Evolutionary conservation across 371 early-diverging fungal genomes (phyloP).

Genomic region (Mucor circinelloides): DNA sequence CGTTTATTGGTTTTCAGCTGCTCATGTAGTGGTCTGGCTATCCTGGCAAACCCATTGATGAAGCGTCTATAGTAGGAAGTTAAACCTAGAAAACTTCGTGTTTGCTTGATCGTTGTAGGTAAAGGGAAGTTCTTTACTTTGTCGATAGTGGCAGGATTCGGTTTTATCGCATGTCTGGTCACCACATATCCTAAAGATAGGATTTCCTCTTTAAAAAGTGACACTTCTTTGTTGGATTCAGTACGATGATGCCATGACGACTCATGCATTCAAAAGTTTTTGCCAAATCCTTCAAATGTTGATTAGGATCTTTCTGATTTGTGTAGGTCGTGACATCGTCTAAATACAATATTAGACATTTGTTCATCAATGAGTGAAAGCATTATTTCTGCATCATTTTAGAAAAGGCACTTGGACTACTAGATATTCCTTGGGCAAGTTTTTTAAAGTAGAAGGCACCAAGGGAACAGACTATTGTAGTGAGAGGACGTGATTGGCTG

Average conservation of each 20-base stretch:
- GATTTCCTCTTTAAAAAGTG: background rate
- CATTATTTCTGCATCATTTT: conserved; percentile 36
- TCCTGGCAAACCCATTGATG: too few relatives aligned
- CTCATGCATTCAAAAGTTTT: background rate
- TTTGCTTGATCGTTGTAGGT: background rate
- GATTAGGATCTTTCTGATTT: background rate
- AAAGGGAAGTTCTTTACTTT: conserved; percentile 1
- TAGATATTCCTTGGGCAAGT: conserved; percentile 48
- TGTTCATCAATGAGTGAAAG: conserved; percentile 22
- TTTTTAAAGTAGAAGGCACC: conserved; percentile 30
- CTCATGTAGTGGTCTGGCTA: too few relatives aligned
- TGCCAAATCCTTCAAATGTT: background rate
- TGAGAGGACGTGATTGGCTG: conserved; percentile 33
- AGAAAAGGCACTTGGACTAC: conserved; percentile 37
- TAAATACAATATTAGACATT: background rate
- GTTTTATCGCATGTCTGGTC: background rate
- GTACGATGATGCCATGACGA: background rate
- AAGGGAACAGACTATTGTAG: conserved; percentile 46
- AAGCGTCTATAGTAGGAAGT: too few relatives aligned
- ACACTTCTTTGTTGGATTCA: conserved; percentile 6
- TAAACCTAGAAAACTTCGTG: background rate
- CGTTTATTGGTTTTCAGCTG: too few relatives aligned
- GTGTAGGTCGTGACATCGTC: conserved; percentile 5
- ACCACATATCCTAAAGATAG: conserved; percentile 4
- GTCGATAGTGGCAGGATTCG: background rate